Evolutionary conservation across 495 filamentous ascomycete species (phyloP), one percentile per base, ranked within the genome.

Genomic region (Aspergillus affinis): DNA sequence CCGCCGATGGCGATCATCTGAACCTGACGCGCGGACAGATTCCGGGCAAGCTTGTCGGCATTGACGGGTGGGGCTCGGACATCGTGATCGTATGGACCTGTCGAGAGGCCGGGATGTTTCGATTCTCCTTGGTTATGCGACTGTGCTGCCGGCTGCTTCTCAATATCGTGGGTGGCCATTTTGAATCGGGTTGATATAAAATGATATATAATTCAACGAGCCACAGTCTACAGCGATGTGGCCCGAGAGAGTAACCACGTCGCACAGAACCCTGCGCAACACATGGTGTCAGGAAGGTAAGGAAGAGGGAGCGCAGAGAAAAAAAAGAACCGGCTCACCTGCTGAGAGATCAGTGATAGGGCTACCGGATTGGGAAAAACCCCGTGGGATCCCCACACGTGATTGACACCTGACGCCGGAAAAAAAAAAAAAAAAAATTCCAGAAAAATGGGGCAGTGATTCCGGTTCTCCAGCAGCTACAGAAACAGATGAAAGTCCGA

Each of bases 1-100:
- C 84, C 84, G 20, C 83, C 83, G 44, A 87, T 82, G 15, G 84
- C 84, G 45, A 86, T 81, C 79, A 88, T 85, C 66, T 86, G 83
- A 17, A 85, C 81, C 58, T 86, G 83, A 6, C 84, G 75, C 5
- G 78, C 72, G 26, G 71, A 78, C 18, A 68, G 60, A 19, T 68
- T 70, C 8, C 75, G 71, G 12, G 74, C 71, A 13, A 78, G 66
- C 52, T 68, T 69, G 59, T 75, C 69, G 5, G 71, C 69, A 32
- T 63, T 65, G 57, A 71, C 63, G 45, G 64, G 48, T 1, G 57
- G 69, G 27, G 58, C 23, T 26, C 23, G 23, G 4, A 26, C 56
- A 7, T 51, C 46, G 48, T 41, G 27, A 30, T 57, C 44, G 12
- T 54, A 32, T 51, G 49, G 32, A 17, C 51, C 48, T n/a, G 56